Conservation (phyloP, 352 stramenopile genomes). For the Globisporangium lucens region DNA sequence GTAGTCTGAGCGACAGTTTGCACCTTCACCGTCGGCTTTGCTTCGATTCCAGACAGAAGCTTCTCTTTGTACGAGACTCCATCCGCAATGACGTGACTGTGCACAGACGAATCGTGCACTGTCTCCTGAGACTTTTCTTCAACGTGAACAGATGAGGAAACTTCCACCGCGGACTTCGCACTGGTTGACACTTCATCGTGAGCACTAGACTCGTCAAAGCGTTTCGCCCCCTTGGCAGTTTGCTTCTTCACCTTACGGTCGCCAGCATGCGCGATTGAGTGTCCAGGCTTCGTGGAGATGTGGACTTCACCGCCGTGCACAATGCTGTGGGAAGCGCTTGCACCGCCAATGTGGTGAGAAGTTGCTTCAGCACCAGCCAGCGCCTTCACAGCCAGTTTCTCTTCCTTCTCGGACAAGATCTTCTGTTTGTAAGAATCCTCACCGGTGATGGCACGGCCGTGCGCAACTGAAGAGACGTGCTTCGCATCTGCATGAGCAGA, state of each 20-base stretch:
- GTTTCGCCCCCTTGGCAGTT: not conserved
- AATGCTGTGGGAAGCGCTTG: not conserved
- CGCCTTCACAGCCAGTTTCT: not conserved
- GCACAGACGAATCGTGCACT: not conserved
- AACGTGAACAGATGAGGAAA: not conserved
- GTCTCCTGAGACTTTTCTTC: not conserved
- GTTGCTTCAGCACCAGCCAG: not conserved
- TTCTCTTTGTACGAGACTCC: not conserved
- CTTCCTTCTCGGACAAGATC: conserved; percentile 1
- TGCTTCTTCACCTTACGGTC: conserved; percentile 9
- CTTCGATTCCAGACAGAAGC: not conserved
- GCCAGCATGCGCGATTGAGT: not conserved
- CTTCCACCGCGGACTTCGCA: not conserved
- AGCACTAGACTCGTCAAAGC: not conserved
- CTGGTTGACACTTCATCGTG: not conserved
- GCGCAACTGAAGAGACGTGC: not conserved
- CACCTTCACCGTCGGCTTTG: not conserved
- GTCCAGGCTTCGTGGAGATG: not conserved
- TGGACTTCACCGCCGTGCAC: not conserved
- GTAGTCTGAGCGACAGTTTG: not conserved
- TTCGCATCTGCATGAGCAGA: not conserved
- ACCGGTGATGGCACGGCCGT: not conserved
- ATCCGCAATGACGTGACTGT: not conserved
- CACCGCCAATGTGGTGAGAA: not conserved
- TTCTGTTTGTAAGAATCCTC: not conserved